phyloP scores from a whole-genome alignment of 768 basidiomycete genomes.

The Tulasnella calospora region DNA sequence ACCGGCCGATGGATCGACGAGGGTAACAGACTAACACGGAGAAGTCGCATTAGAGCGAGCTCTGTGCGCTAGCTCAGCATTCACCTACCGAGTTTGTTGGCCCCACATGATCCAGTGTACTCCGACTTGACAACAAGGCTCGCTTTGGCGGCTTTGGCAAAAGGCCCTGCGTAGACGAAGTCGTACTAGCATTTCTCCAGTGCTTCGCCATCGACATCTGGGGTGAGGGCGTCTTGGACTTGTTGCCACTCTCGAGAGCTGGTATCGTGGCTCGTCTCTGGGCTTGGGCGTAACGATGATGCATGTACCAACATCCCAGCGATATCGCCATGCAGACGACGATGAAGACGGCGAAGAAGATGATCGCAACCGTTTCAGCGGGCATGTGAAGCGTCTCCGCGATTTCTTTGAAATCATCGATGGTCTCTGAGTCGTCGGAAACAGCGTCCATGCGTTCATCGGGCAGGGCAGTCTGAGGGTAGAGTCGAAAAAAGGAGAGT shows the following conservation, averaged over 20 bases:
- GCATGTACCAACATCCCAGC: constrained; percentile 3
- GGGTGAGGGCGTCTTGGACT: neutral
- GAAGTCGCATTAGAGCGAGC: neutral
- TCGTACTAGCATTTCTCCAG: neutral
- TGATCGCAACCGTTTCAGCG: neutral
- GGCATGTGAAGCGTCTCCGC: neutral
- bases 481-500: neutral
- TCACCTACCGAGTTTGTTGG: neutral
- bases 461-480: neutral
- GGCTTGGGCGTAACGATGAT: neutral
- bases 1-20: neutral
- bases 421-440: constrained; percentile 12
- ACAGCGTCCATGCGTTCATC: constrained; percentile 13
- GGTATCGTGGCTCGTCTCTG: neutral
- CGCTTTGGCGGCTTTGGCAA: neutral
- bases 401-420: constrained; percentile 1
- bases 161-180: neutral
- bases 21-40: neutral
- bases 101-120: neutral
- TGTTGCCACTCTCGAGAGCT: neutral
- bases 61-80: neutral
- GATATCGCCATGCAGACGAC: neutral
- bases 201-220: neutral
- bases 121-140: neutral
- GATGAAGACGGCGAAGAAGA: constrained; percentile 12